Conservation (phyloP, 495 filamentous ascomycete genomes). For the Niebla homalea region DNA sequence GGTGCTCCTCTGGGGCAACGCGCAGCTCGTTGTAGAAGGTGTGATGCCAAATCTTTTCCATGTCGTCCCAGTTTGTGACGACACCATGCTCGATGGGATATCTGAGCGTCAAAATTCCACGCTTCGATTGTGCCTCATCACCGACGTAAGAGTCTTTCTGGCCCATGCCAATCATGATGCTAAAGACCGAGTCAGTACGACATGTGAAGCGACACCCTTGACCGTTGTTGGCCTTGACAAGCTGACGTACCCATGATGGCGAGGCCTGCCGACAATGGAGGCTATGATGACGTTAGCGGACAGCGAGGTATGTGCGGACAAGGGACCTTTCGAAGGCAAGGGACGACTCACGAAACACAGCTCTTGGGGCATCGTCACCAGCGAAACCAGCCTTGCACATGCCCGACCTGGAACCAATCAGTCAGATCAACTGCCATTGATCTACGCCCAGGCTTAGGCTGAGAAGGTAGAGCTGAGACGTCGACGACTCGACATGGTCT, state of each 20-base stretch:
- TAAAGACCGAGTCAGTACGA: conserved; percentile 31
- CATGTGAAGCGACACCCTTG: background rate
- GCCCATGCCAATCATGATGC: conserved; percentile 99
- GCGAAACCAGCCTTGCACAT: conserved; percentile 99
- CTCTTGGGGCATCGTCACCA: conserved; percentile 99
- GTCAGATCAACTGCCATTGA: background rate
- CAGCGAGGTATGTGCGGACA: background rate
- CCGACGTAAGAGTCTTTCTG: conserved; percentile 99
- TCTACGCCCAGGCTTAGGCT: background rate
- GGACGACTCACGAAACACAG: conserved; percentile 94
- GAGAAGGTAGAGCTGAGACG: too few species aligned
- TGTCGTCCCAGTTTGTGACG: conserved; percentile 99
- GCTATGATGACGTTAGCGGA: conserved; percentile 40
- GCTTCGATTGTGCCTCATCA: conserved; percentile 99
- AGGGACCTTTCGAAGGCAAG: background rate
- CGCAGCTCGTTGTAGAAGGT: conserved; percentile 99
- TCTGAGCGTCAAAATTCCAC: conserved; percentile 97
- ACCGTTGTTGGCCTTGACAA: background rate
- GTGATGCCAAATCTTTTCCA: conserved; percentile 99
- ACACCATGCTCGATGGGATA: conserved; percentile 99
- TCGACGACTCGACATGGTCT: background rate
- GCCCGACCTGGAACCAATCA: conserved; percentile 72
- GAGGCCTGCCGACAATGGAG: conserved; percentile 97
- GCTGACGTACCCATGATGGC: conserved; percentile 90
- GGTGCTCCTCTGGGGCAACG: conserved; percentile 99